Percentiles rank a stretch among this genome's conserved stretches.
phyloP scores from a whole-genome alignment of 371 early-diverging fungal species.

The Zopfochytrium polystomum region DNA sequence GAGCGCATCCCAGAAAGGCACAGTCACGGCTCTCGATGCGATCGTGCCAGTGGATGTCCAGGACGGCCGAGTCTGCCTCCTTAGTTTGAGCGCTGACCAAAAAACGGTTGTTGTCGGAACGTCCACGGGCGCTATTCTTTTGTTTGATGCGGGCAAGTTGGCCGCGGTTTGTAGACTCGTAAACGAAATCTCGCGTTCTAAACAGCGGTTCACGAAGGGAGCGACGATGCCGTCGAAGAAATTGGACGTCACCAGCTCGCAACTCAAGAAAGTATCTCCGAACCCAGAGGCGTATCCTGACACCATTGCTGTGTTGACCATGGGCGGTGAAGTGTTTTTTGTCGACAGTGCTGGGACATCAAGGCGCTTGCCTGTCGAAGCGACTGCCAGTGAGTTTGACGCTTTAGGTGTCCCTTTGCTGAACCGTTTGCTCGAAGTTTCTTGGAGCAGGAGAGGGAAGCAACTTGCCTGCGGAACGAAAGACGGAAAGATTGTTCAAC shows the following conservation, averaged over 20 bases:
- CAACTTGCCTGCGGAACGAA: conserved; percentile 40
- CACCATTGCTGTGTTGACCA: conserved; percentile 24
- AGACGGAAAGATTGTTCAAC: conserved; percentile 28
- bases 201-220: not conserved
- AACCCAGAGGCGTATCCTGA: conserved; percentile 36
- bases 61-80: conserved; percentile 20
- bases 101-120: conserved; percentile 22
- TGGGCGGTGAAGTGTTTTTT: conserved; percentile 19
- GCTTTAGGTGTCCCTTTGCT: not conserved
- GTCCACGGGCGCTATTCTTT: conserved; percentile 12
- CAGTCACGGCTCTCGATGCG: conserved; percentile 4
- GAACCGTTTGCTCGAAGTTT: conserved; percentile 17
- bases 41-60: conserved; percentile 4
- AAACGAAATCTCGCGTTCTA: not conserved
- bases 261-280: conserved; percentile 18
- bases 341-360: conserved; percentile 11
- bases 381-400: conserved; percentile 9
- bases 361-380: too few relatives aligned
- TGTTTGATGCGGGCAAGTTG: conserved; percentile 19
- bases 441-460: conserved; percentile 48
- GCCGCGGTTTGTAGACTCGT: not conserved
- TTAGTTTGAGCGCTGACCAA: conserved; percentile 29
- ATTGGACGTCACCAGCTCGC: not conserved
- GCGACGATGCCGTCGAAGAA: not conserved
- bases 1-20: conserved; percentile 10